Conservation (phyloP, 306 rosid genomes). For the Carpinus fangiana region DNA sequence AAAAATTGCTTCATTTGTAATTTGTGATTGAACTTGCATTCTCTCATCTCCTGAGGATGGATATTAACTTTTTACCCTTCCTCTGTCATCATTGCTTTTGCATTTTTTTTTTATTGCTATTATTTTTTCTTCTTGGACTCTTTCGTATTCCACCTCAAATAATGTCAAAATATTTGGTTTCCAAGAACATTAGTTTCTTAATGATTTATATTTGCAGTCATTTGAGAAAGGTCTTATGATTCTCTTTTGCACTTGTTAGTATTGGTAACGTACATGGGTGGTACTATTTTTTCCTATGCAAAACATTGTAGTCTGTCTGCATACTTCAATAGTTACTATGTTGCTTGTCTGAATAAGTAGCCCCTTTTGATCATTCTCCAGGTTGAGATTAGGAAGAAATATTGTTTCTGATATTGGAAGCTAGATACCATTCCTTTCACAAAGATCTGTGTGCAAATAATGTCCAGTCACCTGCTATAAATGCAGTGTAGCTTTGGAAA, state of each 20-base stretch:
- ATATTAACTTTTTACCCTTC: neutral
- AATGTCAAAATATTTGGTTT: neutral
- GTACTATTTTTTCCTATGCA: neutral
- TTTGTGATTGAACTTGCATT: neutral
- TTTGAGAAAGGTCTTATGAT: neutral
- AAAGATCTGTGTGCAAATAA: conserved; percentile 13
- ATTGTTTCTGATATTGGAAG: neutral
- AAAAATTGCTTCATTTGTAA: neutral
- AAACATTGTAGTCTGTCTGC: neutral
- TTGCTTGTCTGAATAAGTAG: neutral
- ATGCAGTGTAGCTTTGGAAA: conserved; percentile 36
- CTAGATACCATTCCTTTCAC: neutral
- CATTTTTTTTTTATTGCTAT: neutral
- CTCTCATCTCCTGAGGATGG: neutral
- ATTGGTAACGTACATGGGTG: neutral
- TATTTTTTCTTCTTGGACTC: neutral
- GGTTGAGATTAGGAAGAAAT: neutral
- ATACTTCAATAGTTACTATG: neutral
- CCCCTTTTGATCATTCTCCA: neutral
- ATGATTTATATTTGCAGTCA: neutral
- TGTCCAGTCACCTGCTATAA: conserved; percentile 21
- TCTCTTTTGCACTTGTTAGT: neutral
- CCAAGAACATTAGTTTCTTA: neutral
- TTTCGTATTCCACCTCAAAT: neutral
- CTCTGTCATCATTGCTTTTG: neutral